Base-by-base conservation (phyloP, 139 green algal genomes). In the Marvania coccoides region DNA sequence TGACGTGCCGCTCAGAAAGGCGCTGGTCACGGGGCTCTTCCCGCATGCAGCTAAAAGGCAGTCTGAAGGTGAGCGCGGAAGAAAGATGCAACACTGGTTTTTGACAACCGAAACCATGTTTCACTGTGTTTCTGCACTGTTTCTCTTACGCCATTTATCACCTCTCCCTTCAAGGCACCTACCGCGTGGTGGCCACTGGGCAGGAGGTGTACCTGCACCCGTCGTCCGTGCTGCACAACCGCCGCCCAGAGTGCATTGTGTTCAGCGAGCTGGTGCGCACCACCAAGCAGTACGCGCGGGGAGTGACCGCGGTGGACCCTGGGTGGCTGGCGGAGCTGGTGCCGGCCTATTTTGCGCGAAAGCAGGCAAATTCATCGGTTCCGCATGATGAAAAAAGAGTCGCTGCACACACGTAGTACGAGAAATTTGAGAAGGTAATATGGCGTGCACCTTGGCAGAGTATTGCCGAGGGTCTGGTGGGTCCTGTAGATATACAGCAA, bases 181-280 rank as follows among this genome's bases (percentile, higher is more conserved):
- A 92, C 72, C 71, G 69, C 38, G 70, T 96, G 34, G 56, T 95
- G 24, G 74, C 77, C 13, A 90, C 81, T 0, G 73, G 82, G 3
- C 85, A 91, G 47, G 34, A 61, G 45, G 81, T 96, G 35, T 63
- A 64, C 42, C 65, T 97, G n/a, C 90, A 97, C 78, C 90, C 90
- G 6, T 90, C 78, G 23, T 88, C 75, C 1, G 85, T 92, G 35
- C 79, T 97, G 26, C 56, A 67, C 38, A 68, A 74, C 26, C 69
- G 66, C 30, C 74, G 78, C 58, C 73, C 84, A 4, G 74, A 78
- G n/a, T 86, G 63, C 63, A 78, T 95, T 1, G 79, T 95, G 23
- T 96, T 95, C 72, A 82, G 78, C 58, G 88, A 95, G 71, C 66
- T 95, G 29, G 73, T 90, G 51, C 74, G 73, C 58, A 95, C 89